Base-by-base conservation (phyloP, 1,284 basidiomycete genomes). In the Pulveroboletus sp. region DNA sequence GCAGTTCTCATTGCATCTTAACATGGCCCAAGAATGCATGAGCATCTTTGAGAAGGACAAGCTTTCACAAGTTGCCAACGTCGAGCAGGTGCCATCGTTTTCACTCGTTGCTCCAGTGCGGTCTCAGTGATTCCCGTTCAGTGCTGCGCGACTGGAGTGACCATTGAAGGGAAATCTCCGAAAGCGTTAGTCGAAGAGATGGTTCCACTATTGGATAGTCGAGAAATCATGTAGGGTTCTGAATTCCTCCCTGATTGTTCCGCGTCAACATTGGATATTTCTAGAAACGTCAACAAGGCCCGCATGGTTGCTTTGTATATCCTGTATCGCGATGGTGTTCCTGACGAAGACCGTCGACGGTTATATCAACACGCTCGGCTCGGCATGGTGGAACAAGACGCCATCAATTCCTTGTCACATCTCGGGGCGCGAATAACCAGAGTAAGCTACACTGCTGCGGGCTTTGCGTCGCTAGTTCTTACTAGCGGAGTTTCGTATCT, bases 1-100 rank as follows among this genome's bases (percentile, higher is more conserved):
- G 43, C 71, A 96, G 89, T 96, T 98, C 71, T 98, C 95, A 16
- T 74, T 98, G 35, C 97, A 99, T 73, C 78, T 99, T 44, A 96
- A 89, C 63, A 96, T 99, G 91, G 96, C 97, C 0, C 93, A 98
- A 71, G 91, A 95, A 65, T 98, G 95, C 69, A 99, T 99, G 96
- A 81, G 76, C 17, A 80, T 93, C 24, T 99, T 99, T 67, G 94
- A 97, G 70, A 84, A 83, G 62, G 88, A 91, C 67, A 93, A 93
- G 66, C 76, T 99, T 50, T 82, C 93, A 11, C 76, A 84, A n/a
- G 83, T 93, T 6, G 96, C 91, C 16, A 89, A 86, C 60, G 93
- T 99, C 26, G 96, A 99, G 74, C 96, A 99, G 82, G 92, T 91
- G 75, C 61, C 40, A 26, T 48, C 42, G 1, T 48, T 47, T 49